Evolutionary conservation across 495 filamentous ascomycete genomes (phyloP).

Genomic region (Penicillium pancosmium): DNA sequence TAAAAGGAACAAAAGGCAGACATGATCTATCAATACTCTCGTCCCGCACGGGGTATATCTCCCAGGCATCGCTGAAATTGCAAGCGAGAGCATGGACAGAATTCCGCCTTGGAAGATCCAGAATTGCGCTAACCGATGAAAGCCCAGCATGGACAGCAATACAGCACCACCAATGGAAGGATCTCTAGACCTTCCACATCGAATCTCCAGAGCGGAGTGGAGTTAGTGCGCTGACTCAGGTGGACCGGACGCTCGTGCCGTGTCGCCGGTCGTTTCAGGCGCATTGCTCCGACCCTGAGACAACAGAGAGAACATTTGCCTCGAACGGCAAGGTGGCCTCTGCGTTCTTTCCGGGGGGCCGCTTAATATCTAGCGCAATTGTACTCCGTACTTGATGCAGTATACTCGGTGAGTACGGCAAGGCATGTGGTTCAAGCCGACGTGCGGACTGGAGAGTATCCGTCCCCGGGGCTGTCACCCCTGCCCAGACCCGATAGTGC

Average conservation of each 20-base stretch:
- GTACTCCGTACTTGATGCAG: not conserved
- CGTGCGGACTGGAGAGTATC: not conserved
- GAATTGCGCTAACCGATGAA: constrained; percentile 3
- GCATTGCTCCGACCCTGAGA: constrained; percentile 22
- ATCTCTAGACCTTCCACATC: constrained; percentile 4
- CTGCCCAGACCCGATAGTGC: not conserved
- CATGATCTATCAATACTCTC: constrained; percentile 2
- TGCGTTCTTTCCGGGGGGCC: constrained; percentile 2
- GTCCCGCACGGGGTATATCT: not conserved
- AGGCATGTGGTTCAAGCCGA: not conserved
- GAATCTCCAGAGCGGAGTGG: constrained; percentile 1
- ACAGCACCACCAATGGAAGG: not conserved
- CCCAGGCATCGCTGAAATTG: not conserved
- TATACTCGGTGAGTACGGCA: not conserved
- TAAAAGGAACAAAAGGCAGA: not conserved
- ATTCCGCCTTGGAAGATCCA: not conserved
- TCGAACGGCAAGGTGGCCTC: constrained; percentile 17
- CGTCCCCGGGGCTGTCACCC: not conserved
- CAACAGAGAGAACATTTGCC: not conserved
- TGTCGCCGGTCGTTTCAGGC: constrained; percentile 32
- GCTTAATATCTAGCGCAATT: not conserved
- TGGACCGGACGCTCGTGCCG: constrained; percentile 31
- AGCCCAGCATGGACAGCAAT: constrained; percentile 2
- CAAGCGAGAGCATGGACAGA: not conserved
- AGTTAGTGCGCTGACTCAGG: constrained; percentile 15